phyloP scores from a whole-genome alignment of 345 rosid genomes.

The Arabis hirsuta region DNA sequence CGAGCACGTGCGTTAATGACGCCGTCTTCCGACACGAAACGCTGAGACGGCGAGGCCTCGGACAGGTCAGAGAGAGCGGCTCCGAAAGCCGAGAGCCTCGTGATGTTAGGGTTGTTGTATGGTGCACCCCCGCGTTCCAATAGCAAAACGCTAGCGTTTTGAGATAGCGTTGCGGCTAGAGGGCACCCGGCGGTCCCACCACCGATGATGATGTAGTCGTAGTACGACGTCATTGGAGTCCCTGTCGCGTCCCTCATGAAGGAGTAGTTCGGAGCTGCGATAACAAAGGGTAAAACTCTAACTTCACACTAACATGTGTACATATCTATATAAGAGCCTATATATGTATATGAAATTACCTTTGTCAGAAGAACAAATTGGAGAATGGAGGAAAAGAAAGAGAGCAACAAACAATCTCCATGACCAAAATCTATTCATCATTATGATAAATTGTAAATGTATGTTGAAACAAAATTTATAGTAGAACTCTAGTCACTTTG shows the following conservation, averaged over 20 bases:
- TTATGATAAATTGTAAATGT: not conserved
- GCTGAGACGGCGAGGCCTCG: constrained; percentile 61
- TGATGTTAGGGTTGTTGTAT: constrained; percentile 61
- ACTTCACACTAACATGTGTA: not conserved
- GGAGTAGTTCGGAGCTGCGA: constrained; percentile 66
- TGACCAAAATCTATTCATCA: constrained; percentile 19
- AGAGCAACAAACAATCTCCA: constrained; percentile 31
- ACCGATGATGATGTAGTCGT: constrained; percentile 69
- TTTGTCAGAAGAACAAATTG: constrained; percentile 37
- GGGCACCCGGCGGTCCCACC: constrained; percentile 92
- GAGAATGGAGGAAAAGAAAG: constrained; percentile 23
- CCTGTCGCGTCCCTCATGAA: constrained; percentile 63
- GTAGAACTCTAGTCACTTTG: constrained; percentile 4
- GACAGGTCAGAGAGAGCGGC: constrained; percentile 60
- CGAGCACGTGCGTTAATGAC: constrained; percentile 72
- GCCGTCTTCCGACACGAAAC: constrained; percentile 74
- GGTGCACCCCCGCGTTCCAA: constrained; percentile 83
- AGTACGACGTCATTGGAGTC: constrained; percentile 50
- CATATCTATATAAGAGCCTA: not conserved
- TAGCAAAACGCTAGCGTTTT: constrained; percentile 59
- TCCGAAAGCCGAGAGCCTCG: constrained; percentile 51
- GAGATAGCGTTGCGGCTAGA: constrained; percentile 73
- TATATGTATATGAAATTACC: constrained; percentile 24
- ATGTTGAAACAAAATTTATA: not conserved
- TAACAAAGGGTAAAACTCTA: not conserved